Conservation (phyloP, 31 red algal species). For the Odonthalia washingtoniensis region DNA sequence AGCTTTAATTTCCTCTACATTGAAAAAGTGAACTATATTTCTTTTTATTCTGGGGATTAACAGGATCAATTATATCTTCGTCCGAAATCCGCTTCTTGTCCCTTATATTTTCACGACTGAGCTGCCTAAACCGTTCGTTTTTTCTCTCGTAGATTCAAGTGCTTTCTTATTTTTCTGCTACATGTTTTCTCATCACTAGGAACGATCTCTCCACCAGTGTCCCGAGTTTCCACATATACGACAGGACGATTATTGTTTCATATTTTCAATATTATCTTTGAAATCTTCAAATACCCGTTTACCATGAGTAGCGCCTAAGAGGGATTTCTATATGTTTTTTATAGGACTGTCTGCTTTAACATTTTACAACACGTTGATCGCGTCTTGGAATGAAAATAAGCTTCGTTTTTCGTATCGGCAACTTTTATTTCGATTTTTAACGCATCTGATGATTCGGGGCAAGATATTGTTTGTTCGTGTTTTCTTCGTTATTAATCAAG, state of each 20-base stretch:
- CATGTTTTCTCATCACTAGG: constrained; percentile 30
- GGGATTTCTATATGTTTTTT: not conserved
- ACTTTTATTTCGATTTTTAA: not conserved
- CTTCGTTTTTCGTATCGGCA: not conserved
- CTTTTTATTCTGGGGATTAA: not conserved
- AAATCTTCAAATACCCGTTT: constrained; percentile 5
- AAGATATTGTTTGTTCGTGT: not conserved
- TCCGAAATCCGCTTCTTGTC: too few species aligned
- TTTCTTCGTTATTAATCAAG: not conserved
- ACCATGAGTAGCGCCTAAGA: not conserved
- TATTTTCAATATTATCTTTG: constrained; percentile 2
- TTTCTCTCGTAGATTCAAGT: too few species aligned
- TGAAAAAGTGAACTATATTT: not conserved
- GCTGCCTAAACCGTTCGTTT: too few species aligned
- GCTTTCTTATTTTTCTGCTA: not conserved
- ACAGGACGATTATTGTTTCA: constrained; percentile 37
- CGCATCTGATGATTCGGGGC: not conserved
- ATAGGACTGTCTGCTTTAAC: not conserved
- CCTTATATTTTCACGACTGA: too few species aligned
- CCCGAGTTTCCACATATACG: constrained; percentile 3
- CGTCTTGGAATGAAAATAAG: not conserved
- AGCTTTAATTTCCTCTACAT: not conserved
- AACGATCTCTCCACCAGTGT: constrained; percentile 40
- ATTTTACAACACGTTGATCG: not conserved
- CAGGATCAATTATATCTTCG: not conserved